Evolutionary conservation across 495 filamentous ascomycete species (phyloP), one percentile per base, ranked within the genome.

Genomic region (Daldinia concentrica): DNA sequence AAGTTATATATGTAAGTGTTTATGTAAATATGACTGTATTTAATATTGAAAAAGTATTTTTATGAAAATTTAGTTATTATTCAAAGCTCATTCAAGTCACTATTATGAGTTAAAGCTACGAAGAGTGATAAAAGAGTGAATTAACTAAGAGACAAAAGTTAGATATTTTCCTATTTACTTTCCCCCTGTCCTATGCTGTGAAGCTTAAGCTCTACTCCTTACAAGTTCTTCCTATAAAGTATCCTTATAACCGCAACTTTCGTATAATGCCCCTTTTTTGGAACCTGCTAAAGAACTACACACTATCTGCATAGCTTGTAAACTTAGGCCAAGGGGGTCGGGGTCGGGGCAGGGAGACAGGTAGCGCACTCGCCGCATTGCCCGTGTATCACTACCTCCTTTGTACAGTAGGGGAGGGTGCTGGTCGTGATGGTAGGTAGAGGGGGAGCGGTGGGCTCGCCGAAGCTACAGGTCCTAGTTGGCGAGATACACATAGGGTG

Each of bases 391-490:
- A 19, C 34, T 2, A 56, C 66, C 30, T 54, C 55, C 22, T 52
- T 29, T 43, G 66, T 69, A 45, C 66, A 69, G 32, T 41, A n/a
- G 39, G 66, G 52, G 3, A 58, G 54, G 8, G 32, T 32, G 24
- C 58, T 69, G 24, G 66, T 69, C 41, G 66, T 69, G 41, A 43
- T 37, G 60, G 30, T 52, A 26, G 54, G 60, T 24, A 45, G 45
- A 14, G 66, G 34, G 17, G 19, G 12, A 17, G 17, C 57, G 17
- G 66, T 24, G 19, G 66, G 66, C 60, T 69, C 59, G 59, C 66
- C 66, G 1, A 37, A 32, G 27, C 22, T 48, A 52, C 59, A 69
- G 52, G 52, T 57, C 22, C 58, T 62, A 1, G 58, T 68, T 9
- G 59, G 50, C 14, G 8, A 19, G 17, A 30, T 11, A 52, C 66